phyloP scores from a whole-genome alignment of 805 yeast species.

The Kuraishia ogatae region DNA sequence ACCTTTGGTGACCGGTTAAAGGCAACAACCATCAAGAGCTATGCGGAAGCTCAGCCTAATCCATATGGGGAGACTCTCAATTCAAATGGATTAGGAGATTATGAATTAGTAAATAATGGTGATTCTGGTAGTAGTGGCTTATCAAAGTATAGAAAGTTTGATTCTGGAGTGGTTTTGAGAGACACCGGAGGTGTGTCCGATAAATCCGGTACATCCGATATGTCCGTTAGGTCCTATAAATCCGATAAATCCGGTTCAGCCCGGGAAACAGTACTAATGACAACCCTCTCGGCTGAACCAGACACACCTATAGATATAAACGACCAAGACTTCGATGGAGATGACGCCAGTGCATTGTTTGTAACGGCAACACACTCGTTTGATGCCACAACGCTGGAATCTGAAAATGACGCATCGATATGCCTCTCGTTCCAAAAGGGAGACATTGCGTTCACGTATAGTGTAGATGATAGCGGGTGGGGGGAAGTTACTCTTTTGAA shows the following conservation, averaged over 20 bases:
- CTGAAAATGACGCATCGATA: conserved; percentile 58
- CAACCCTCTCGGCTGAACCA: neutral
- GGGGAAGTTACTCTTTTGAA: conserved; percentile 72
- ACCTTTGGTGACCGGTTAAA: neutral
- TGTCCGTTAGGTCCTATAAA: neutral
- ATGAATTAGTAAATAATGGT: neutral
- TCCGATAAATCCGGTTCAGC: neutral
- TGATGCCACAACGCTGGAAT: conserved; percentile 39
- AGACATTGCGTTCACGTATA: conserved; percentile 70
- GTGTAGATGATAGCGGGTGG: conserved; percentile 80
- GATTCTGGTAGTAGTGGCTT: no score
- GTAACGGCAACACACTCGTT: conserved; percentile 25
- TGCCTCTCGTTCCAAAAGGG: conserved; percentile 64
- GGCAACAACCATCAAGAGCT: neutral
- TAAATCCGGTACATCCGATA: no score
- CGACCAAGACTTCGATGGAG: conserved; percentile 6
- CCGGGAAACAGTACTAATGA: conserved; percentile 1
- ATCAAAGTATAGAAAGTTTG: neutral
- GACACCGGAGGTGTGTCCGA: neutral
- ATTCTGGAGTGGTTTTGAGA: neutral
- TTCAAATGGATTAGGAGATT: neutral
- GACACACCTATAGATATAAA: neutral
- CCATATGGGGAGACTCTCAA: neutral
- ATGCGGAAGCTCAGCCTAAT: neutral
- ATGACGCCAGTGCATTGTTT: conserved; percentile 20